Evolutionary conservation across 2,329 filamentous ascomycete species (phyloP).

Genomic region (Venturia nashicola): DNA sequence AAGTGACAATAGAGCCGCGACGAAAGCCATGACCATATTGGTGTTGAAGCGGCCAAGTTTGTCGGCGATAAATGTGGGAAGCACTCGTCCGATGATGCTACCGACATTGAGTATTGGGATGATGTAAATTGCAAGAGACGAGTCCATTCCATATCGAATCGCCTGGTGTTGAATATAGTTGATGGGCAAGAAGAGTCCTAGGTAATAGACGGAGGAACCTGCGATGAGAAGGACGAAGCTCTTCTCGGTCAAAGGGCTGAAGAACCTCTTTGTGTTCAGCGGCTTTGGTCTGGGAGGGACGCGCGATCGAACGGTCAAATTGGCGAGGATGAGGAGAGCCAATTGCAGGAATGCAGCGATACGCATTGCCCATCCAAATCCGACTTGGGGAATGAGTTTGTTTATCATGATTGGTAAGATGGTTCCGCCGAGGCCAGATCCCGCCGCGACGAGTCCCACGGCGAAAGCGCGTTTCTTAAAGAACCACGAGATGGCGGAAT

Average conservation of each 20-base stretch:
- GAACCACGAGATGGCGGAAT: constrained; percentile 77
- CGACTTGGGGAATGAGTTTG: constrained; percentile 28
- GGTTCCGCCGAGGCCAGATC: constrained; percentile 38
- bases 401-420: constrained; percentile 37
- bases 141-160: not conserved
- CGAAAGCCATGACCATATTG: constrained; percentile 48
- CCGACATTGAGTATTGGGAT: constrained; percentile 74
- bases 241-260: constrained; percentile 15
- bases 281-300: constrained; percentile 14
- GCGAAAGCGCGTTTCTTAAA: constrained; percentile 60
- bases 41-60: constrained; percentile 72
- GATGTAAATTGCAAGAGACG: constrained; percentile 58
- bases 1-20: constrained; percentile 33
- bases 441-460: constrained; percentile 69
- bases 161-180: constrained; percentile 67
- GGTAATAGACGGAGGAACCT: constrained; percentile 37
- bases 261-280: not conserved
- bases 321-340: constrained; percentile 27
- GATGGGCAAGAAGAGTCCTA: constrained; percentile 52
- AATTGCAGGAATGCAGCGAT: constrained; percentile 35
- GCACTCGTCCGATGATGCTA: constrained; percentile 56
- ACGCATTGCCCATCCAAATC: constrained; percentile 36
- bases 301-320: constrained; percentile 25
- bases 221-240: constrained; percentile 30
- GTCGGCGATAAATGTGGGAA: constrained; percentile 71